Percentiles rank a stretch among this genome's conserved stretches.
Evolutionary conservation across 2,329 filamentous ascomycete genomes (phyloP).

Genomic region (Calonectria fujianensis): DNA sequence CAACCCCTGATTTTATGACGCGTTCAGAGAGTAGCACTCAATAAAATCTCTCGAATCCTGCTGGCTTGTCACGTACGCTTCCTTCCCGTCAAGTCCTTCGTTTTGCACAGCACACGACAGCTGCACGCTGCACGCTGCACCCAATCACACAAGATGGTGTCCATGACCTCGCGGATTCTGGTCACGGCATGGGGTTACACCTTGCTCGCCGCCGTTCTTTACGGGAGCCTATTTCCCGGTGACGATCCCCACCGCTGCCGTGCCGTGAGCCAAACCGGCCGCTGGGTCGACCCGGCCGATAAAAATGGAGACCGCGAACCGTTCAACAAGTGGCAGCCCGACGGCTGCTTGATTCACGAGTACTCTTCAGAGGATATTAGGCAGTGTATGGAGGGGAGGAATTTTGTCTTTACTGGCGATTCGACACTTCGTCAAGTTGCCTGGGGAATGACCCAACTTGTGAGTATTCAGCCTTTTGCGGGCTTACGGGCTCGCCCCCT

Average conservation of each 20-base stretch:
- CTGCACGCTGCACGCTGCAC: constrained; percentile 1
- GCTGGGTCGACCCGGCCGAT: constrained; percentile 65
- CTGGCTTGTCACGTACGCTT: not conserved
- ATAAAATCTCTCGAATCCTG: constrained; percentile 13
- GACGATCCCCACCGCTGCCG: constrained; percentile 72
- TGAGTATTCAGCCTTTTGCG: not conserved
- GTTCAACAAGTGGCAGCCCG: constrained; percentile 73
- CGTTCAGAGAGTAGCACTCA: not conserved
- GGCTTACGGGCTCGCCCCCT: not conserved
- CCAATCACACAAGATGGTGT: constrained; percentile 11
- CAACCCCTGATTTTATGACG: constrained; percentile 24
- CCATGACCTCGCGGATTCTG: not conserved
- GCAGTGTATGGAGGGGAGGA: constrained; percentile 69
- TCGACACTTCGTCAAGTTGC: constrained; percentile 75
- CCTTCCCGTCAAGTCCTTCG: constrained; percentile 1
- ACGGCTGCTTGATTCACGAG: constrained; percentile 74
- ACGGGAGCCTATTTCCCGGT: constrained; percentile 24
- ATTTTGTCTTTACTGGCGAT: constrained; percentile 75
- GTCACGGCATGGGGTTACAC: constrained; percentile 18
- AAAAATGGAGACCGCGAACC: constrained; percentile 52
- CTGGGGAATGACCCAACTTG: constrained; percentile 57
- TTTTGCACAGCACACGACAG: not conserved
- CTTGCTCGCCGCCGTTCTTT: constrained; percentile 12
- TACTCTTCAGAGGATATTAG: constrained; percentile 70
- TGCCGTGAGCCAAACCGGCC: constrained; percentile 68